phyloP scores from a whole-genome alignment of 805 yeast genomes.

The Hanseniaspora pseudoguilliermondii region DNA sequence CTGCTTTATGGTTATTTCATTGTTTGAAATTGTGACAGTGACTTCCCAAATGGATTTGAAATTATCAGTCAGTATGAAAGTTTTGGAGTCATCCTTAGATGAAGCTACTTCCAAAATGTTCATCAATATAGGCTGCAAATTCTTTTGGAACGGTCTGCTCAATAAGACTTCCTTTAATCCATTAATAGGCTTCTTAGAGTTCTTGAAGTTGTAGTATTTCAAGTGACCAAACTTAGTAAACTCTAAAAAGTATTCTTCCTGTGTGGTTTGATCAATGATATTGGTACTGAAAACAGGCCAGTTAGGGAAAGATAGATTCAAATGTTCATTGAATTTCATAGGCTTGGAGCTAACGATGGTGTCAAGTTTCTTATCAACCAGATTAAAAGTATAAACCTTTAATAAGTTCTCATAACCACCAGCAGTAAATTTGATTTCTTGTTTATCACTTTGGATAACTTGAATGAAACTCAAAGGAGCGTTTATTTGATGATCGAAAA shows the following conservation, averaged over 20 bases:
- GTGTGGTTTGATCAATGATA: constrained; percentile 28
- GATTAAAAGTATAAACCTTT: constrained; percentile 19
- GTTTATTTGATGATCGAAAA: neutral
- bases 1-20: neutral
- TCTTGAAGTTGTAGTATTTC: constrained; percentile 55
- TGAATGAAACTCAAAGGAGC: constrained; percentile 2
- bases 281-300: constrained; percentile 51
- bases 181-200: constrained; percentile 53
- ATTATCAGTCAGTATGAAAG: constrained; percentile 5
- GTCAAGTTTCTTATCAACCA: constrained; percentile 38
- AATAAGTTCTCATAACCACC: constrained; percentile 69
- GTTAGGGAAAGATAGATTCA: constrained; percentile 72
- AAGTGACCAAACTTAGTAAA: constrained; percentile 66
- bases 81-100: neutral
- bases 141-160: constrained; percentile 16
- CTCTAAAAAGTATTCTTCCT: constrained; percentile 35
- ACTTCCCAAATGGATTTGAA: constrained; percentile 10
- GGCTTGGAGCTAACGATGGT: constrained; percentile 62
- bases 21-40: neutral
- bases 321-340: constrained; percentile 37
- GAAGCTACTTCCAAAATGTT: neutral
- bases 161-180: constrained; percentile 24
- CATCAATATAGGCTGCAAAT: constrained; percentile 5
- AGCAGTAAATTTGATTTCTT: constrained; percentile 41
- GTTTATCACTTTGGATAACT: neutral